Percentiles rank a stretch among this genome's conserved stretches.
Conservation (phyloP, 257 asterid species). For the Scutellaria galericulata region DNA sequence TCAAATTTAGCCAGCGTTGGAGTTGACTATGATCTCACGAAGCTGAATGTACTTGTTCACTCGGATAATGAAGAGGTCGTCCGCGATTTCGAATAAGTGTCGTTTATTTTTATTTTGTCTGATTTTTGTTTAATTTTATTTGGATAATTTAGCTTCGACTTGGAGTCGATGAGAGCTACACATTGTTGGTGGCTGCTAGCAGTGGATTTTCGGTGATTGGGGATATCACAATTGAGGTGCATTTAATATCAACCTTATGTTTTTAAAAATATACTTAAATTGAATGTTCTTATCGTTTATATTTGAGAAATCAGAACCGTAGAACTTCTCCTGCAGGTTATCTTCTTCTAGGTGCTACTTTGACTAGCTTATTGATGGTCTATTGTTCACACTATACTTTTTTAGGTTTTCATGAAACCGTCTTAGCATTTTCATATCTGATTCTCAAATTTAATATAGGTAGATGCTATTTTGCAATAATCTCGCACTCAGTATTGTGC, state of each 20-base stretch:
- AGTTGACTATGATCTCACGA: slow-evolving; percentile 53
- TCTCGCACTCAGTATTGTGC: not conserved
- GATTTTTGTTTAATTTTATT: slow-evolving; percentile 7
- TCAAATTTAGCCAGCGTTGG: slow-evolving; percentile 42
- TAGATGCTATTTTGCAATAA: slow-evolving; percentile 4
- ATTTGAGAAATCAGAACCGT: not conserved
- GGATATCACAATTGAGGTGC: slow-evolving; percentile 75
- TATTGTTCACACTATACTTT: not conserved
- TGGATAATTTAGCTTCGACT: slow-evolving; percentile 64
- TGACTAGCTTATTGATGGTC: slow-evolving; percentile 2
- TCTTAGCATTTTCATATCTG: slow-evolving; percentile 13
- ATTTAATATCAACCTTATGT: slow-evolving; percentile 2
- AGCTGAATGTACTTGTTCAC: slow-evolving; percentile 57
- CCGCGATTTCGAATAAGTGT: not conserved
- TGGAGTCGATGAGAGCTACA: slow-evolving; percentile 91
- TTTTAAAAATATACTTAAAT: not conserved
- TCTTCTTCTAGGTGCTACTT: slow-evolving; percentile 29
- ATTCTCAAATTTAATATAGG: not conserved
- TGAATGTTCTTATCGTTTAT: slow-evolving; percentile 11
- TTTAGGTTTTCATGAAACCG: not conserved
- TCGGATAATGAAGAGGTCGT: slow-evolving; percentile 73
- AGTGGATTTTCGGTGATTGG: slow-evolving; percentile 66
- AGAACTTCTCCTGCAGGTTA: slow-evolving; percentile 5
- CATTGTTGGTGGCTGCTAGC: slow-evolving; percentile 63
- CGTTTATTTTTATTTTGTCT: not conserved